Percentiles rank a stretch among this genome's conserved stretches.
phyloP scores from a whole-genome alignment of 257 asterid genomes.

The Przewalskia tangutica region DNA sequence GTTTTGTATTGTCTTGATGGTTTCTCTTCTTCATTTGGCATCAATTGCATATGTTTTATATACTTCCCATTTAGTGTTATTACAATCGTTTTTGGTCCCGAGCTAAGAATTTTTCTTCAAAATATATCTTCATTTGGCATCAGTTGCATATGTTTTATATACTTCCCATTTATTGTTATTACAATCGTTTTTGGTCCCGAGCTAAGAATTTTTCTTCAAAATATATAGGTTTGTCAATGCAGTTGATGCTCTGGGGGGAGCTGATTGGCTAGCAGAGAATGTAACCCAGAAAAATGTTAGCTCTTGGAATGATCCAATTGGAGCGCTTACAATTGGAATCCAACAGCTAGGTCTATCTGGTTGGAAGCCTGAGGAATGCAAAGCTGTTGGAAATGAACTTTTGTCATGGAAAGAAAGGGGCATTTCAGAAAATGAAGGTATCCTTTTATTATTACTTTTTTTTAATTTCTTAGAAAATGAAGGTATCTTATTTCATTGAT shows the following conservation, averaged over 20 bases:
- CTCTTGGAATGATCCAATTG: conserved; percentile 66
- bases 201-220: background rate
- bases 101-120: too few species aligned
- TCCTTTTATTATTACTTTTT: background rate
- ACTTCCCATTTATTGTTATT: background rate
- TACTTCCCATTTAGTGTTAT: background rate
- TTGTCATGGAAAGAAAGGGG: conserved; percentile 70
- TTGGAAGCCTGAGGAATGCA: conserved; percentile 85
- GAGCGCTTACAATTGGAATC: conserved; percentile 54
- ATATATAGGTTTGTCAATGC: conserved; percentile 65
- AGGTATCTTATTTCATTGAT: conserved; percentile 36
- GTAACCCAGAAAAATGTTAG: conserved; percentile 36
- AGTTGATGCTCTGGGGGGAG: conserved; percentile 76
- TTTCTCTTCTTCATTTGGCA: background rate
- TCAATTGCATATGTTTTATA: background rate
- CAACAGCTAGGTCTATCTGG: conserved; percentile 75
- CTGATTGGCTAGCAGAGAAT: conserved; percentile 52
- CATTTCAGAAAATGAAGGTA: conserved; percentile 71
- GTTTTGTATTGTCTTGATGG: background rate
- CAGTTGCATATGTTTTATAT: background rate
- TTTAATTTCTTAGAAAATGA: conserved; percentile 32
- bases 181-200: background rate
- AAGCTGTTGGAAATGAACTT: conserved; percentile 61
- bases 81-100: too few species aligned
- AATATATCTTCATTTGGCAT: too few species aligned